Evolutionary conservation across 1,284 basidiomycete genomes (phyloP), one percentile per base, ranked within the genome.

Genomic region (Papiliotrema laurentii): DNA sequence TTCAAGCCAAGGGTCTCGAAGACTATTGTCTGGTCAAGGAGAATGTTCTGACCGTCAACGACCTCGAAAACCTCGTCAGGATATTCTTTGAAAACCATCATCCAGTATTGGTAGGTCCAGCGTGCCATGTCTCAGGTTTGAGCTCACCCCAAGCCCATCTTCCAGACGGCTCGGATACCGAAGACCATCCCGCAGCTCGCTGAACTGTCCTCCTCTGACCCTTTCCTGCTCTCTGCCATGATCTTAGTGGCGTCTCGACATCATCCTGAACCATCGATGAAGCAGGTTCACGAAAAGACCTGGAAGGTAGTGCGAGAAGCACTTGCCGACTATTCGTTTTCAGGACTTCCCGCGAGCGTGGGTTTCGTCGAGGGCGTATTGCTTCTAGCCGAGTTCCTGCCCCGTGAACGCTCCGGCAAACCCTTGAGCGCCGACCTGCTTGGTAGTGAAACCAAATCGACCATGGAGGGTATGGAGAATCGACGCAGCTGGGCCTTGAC

Each of bases 301-400:
- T 72, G 68, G 58, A 43, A 55, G 6, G 55, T 70, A 28, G 56
- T 72, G 13, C 63, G 68, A 18, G 66, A 69, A n/a, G 53, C 66
- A 16, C 55, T 67, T 39, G 51, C 65, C 43, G 68, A 74, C 53
- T 61, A 69, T 53, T 54, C 72, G 39, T 63, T 69, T 28, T 61
- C 69, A 18, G 74, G 74, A 2, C 61, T 72, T 30, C 62, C 65
- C 19, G 67, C 66, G 0, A 63, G 59, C n/a, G 68, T 74, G 5
- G 74, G 74, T 3, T 68, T 74, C 24, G 73, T 76, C 24, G 74
- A 76, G 51, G 74, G 72, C 5, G 63, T 76, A 7, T 53, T 76
- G 13, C 60, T 76, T 0, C 58, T 76, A 4, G 74, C 73, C 11
- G 74, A 72, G 46, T 63, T 70, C 43, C 53, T 68, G 2, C 68